A percentile compares a stretch with the other conserved stretches of the same genome.
Evolutionary conservation across 73 alveolate species (phyloP).

Genomic region (Effrenium voratum): DNA sequence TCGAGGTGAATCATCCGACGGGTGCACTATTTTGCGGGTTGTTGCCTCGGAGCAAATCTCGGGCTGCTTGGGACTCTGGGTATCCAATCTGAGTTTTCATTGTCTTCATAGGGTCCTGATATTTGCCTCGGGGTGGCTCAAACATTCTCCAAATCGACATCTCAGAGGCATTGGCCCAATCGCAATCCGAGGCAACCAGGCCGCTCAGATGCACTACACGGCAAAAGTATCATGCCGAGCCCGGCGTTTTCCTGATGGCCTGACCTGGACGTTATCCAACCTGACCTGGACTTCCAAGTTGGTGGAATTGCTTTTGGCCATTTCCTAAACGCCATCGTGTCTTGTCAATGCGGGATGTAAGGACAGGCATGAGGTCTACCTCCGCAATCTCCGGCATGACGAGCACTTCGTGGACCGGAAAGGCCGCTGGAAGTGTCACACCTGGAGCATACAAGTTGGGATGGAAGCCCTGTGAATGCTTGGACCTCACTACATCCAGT

Average conservation of each 20-base stretch:
- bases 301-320: too few species aligned
- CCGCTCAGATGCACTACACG: neutral
- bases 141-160: neutral
- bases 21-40: too few species aligned
- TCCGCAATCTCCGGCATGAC: constrained; percentile 86
- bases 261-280: too few species aligned
- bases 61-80: neutral
- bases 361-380: constrained; percentile 77
- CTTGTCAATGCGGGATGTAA: too few species aligned
- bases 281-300: too few species aligned
- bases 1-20: too few species aligned
- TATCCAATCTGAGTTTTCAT: too few species aligned
- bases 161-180: neutral
- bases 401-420: constrained; percentile 74
- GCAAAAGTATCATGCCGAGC: too few species aligned
- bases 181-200: constrained; percentile 23
- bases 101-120: neutral
- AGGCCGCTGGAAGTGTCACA: neutral
- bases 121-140: neutral
- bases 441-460: neutral
- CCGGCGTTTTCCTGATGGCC: too few species aligned
- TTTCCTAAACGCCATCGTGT: too few species aligned
- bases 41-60: neutral
- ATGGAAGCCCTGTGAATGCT: neutral
- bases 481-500: neutral